Evolutionary conservation across 140 eudicot genomes (phyloP), one percentile per base, ranked within the genome.

Genomic region (Bidens hawaiensis): DNA sequence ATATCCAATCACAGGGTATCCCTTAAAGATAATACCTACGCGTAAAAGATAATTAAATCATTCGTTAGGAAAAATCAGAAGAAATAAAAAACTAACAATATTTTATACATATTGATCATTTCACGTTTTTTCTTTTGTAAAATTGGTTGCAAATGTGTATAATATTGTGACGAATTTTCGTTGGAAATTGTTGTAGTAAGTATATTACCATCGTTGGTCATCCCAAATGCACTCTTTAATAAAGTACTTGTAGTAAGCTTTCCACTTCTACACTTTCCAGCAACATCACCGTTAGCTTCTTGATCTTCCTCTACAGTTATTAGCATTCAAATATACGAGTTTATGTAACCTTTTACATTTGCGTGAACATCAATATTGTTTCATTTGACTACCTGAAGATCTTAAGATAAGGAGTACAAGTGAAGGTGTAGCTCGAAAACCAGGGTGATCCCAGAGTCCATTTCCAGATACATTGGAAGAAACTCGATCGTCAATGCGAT

Each of bases 401-500:
- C 97, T 72, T 49, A 85, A 0, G 22, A 69, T 10, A 14, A 68
- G 66, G 5, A 83, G 70, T 17, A 16, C 65, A 14, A 59, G 36
- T 10, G 95, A 62, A 1, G 84, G 63, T 1, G 58, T 33, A 6
- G 95, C 60, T 18, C 85, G 89, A 73, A 89, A 86, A 19, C 89
- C 89, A 5, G 77, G 72, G 68, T 78, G 83, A 56, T 86, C 82
- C 70, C 67, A 64, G 2, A 60, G 79, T 13, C 89, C 97, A 70
- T 89, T 70, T 48, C 95, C 95, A 0, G 87, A 64, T 22, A 51
- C 34, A 70, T 79, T 64, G 40, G 65, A 21, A 15, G 90, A 23
- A 52, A 86, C 90, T 26, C 97, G 78, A 61, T 86, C 87, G 61
- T 89, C 97, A 2, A 78, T 33, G 16, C 97, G 78, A 56, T 89